Evolutionary conservation across 192 early-diverging fungal genomes (phyloP), one percentile per base, ranked within the genome.

Genomic region (Dissophora ornata): DNA sequence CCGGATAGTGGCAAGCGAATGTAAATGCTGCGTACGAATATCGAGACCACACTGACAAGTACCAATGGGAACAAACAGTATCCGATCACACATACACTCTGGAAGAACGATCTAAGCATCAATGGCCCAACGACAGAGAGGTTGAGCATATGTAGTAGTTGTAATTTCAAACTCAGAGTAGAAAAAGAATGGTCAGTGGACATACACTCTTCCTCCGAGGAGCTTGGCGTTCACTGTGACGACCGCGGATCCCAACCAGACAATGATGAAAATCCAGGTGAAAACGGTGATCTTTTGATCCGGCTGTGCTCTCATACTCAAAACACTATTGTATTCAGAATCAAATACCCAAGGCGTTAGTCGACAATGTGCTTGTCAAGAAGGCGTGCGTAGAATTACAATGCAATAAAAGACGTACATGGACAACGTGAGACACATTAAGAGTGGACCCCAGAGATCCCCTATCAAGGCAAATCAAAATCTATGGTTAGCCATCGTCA

Each of bases 51-150:
- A 24, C 94, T 88, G 28, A 90, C 93, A 24, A 94, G 77, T 1
- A 95, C 91, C 61, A 99, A 83, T 10, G 97, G 97, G 63, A 97
- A 99, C 57, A 98, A 82, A 79, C 97, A 99, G 83, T 99, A 99
- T 9, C 96, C 96, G 52, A 99, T 85, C 16, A 96, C 92, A 80
- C 97, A 99, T 8, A 99, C 95, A 66, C 90, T 92, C 67, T 99
- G 97, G 80, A 97, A 97, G 68, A 99, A 97, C 10, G 97, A 99
- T 10, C 92, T 95, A 77, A 45, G 38, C 55, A 29, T 8, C 28
- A 61, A n/a, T n/a, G n/a, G n/a, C n/a, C n/a, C n/a, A n/a, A n/a
- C n/a, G n/a, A n/a, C n/a, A n/a, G n/a, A n/a, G n/a, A n/a, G n/a
- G n/a, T n/a, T n/a, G n/a, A n/a, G n/a, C n/a, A n/a, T n/a, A n/a